Percentiles rank a stretch among this genome's conserved stretches.
Conservation (phyloP, 2,329 filamentous ascomycete species). For the Fonsecaea multimorphosa region DNA sequence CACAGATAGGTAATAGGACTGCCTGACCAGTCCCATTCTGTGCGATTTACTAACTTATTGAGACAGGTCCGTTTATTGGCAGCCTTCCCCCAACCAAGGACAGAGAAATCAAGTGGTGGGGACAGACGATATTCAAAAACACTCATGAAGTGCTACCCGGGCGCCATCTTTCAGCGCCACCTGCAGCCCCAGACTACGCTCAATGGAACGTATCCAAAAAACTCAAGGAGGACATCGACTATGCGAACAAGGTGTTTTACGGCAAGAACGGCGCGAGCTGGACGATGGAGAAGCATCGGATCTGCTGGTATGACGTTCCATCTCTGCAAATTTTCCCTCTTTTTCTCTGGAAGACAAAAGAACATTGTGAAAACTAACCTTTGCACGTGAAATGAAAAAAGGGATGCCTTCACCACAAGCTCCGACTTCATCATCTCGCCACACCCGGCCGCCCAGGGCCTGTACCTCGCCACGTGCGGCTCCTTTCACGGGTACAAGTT, state of each 20-base stretch:
- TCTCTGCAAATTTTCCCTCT: neutral
- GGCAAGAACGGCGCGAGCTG: conserved; percentile 62
- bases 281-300: conserved; percentile 67
- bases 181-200: conserved; percentile 61
- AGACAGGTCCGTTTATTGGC: conserved; percentile 61
- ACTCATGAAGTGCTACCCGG: conserved; percentile 60
- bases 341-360: no score
- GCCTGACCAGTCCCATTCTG: neutral
- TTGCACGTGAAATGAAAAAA: conserved; percentile 42
- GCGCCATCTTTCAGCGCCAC: conserved; percentile 63
- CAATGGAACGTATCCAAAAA: conserved; percentile 66
- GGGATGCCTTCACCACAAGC: conserved; percentile 69
- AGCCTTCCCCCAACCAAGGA: conserved; percentile 60
- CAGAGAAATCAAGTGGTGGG: conserved; percentile 63
- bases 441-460: conserved; percentile 49
- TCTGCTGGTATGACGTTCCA: conserved; percentile 66
- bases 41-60: neutral
- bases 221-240: conserved; percentile 65
- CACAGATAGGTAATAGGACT: conserved; percentile 40
- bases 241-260: conserved; percentile 65
- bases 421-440: conserved; percentile 59
- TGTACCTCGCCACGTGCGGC: conserved; percentile 51
- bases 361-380: neutral
- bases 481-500: conserved; percentile 61
- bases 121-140: conserved; percentile 65